A percentile compares a stretch with the other conserved stretches of the same genome.
These are phyloP conservation scores for Claviceps humidiphila DNA, from an alignment of 2,329 filamentous ascomycete species.

Conservation along the genomic window DNA sequence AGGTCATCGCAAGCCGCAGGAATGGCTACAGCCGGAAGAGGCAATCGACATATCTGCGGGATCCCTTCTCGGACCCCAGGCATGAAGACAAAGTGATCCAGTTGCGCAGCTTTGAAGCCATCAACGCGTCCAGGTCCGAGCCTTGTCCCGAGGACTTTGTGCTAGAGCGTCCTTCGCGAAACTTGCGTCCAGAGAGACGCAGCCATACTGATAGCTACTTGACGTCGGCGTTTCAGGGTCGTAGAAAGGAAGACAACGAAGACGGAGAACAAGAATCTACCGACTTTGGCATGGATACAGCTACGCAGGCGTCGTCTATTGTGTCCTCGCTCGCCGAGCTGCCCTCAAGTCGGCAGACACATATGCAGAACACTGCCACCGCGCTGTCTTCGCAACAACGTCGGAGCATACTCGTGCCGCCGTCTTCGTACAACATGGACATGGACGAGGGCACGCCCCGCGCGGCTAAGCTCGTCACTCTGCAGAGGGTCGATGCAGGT, in stretches of 20 bases:
- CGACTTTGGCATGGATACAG: conserved; percentile 16
- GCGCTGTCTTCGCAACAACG: not conserved
- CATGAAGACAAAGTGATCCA: conserved; percentile 4
- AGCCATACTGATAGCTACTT: not conserved
- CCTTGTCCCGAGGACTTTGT: conserved; percentile 1
- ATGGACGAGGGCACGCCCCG: not conserved
- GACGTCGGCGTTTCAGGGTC: conserved; percentile 1
- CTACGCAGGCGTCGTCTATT: not conserved
- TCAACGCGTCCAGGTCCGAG: not conserved
- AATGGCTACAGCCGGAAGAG: not conserved
- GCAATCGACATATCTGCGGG: not conserved
- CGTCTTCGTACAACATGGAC: not conserved
- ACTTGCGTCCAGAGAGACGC: not conserved
- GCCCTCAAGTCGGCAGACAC: not conserved
- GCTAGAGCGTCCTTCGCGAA: conserved; percentile 3
- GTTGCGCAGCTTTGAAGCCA: conserved; percentile 1
- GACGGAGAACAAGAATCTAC: conserved; percentile 12
- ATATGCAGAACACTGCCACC: not conserved
- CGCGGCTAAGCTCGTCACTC: not conserved
- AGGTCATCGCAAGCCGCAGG: not conserved
- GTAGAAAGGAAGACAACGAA: conserved; percentile 13
- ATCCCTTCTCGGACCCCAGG: conserved; percentile 5
- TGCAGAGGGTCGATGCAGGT: not conserved
- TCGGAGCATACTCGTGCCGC: not conserved
- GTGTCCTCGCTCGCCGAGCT: not conserved